phyloP scores from a whole-genome alignment of 176 grass and related monocot species.

The Oryza punctata region DNA sequence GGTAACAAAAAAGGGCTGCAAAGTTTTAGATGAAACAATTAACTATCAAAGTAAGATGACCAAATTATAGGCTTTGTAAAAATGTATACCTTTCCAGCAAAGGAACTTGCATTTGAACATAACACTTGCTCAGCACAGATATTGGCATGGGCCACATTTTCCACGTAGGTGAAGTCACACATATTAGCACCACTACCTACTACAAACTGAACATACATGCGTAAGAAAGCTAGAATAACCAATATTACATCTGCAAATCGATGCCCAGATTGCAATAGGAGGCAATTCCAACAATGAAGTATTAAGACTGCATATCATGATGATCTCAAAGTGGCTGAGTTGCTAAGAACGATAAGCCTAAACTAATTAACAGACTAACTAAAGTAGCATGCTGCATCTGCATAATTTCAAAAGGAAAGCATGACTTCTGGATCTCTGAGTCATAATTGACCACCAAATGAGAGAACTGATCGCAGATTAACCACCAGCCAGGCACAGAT shows the following conservation, averaged over 20 bases:
- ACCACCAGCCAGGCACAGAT: background rate
- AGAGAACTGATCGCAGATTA: background rate
- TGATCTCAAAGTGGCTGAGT: background rate
- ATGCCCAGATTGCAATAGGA: background rate
- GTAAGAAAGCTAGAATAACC: conserved; percentile 32
- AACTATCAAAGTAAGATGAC: conserved; percentile 26
- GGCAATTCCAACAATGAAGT: background rate
- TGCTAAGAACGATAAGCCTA: background rate
- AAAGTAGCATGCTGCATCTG: background rate
- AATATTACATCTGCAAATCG: background rate
- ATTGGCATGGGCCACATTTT: conserved; percentile 76
- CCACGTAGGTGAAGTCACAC: conserved; percentile 72
- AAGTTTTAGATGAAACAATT: conserved; percentile 12
- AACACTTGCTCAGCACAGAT: conserved; percentile 69
- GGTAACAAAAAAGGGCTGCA: conserved; percentile 86
- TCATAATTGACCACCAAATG: background rate
- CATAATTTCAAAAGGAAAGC: background rate
- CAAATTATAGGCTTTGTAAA: background rate
- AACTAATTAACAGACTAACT: background rate
- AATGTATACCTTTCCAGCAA: conserved; percentile 79
- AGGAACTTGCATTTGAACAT: conserved; percentile 43
- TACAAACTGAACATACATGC: conserved; percentile 59
- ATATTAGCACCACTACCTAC: conserved; percentile 62
- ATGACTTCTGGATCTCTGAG: conserved; percentile 6
- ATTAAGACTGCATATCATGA: background rate